These are phyloP conservation scores for Cercospora zeae-maydis DNA, from an alignment of 2,329 filamentous ascomycete genomes.

Conservation along the genomic window DNA sequence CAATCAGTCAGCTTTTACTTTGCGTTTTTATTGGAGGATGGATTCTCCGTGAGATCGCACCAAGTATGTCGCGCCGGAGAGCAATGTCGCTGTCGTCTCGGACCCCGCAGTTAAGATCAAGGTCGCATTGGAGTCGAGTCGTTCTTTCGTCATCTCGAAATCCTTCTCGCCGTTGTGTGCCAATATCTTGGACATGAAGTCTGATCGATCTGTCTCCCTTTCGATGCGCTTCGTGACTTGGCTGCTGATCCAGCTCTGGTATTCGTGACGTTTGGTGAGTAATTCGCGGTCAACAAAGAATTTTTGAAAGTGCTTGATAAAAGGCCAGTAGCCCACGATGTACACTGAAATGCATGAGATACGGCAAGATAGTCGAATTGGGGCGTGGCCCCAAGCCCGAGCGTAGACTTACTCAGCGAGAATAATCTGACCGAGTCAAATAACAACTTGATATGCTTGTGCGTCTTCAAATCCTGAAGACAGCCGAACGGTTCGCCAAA, in stretches of 20 bases:
- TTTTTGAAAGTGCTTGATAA: conserved; percentile 22
- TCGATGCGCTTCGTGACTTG: conserved; percentile 31
- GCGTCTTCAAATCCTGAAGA: conserved; percentile 26
- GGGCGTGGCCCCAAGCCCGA: background rate
- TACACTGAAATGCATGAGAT: conserved; percentile 15
- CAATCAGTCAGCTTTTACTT: background rate
- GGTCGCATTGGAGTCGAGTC: conserved; percentile 46
- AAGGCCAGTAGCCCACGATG: conserved; percentile 29
- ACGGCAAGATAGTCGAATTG: background rate
- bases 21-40: too few relatives aligned
- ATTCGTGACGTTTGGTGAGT: conserved; percentile 26
- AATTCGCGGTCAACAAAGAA: conserved; percentile 23
- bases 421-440: conserved; percentile 29
- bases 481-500: conserved; percentile 28
- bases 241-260: conserved; percentile 24
- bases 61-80: conserved; percentile 42
- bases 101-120: conserved; percentile 48
- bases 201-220: conserved; percentile 34
- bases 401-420: conserved; percentile 16
- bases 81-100: conserved; percentile 51
- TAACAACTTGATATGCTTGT: conserved; percentile 30
- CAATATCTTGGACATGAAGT: conserved; percentile 50
- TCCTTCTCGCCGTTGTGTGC: conserved; percentile 40
- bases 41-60: background rate
- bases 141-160: conserved; percentile 24